Evolutionary conservation across 345 rosid genomes (phyloP).

Genomic region (Trapa incisa): DNA sequence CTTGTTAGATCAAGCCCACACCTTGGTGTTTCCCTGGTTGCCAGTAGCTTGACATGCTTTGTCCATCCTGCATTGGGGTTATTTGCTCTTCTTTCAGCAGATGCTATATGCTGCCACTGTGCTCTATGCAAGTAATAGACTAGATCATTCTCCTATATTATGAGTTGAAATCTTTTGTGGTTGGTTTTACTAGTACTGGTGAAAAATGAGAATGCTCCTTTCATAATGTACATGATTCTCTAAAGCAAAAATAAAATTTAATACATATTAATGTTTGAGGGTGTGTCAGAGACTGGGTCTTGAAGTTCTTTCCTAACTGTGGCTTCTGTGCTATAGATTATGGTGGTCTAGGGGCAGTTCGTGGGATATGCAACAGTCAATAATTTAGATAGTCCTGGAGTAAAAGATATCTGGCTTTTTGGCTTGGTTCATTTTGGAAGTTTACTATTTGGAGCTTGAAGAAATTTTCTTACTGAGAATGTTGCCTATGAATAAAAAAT

Average conservation of each 20-base stretch:
- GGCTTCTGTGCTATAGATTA: background rate
- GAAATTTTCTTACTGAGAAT: background rate
- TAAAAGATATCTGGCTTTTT: background rate
- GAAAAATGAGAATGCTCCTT: background rate
- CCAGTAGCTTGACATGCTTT: constrained; percentile 50
- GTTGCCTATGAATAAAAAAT: background rate
- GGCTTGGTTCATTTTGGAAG: background rate
- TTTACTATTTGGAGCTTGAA: background rate
- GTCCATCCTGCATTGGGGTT: constrained; percentile 92
- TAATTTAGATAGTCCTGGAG: background rate
- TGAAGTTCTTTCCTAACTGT: background rate
- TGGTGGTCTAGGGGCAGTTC: background rate
- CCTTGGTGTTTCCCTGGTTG: constrained; percentile 37
- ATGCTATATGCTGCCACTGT: constrained; percentile 62
- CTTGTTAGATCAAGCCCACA: constrained; percentile 49
- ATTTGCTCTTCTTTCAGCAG: constrained; percentile 43
- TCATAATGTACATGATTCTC: background rate
- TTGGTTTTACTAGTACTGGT: background rate
- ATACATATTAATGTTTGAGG: background rate
- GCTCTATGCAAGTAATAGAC: constrained; percentile 55
- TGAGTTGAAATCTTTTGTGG: background rate
- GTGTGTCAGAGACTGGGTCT: background rate
- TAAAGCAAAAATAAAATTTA: background rate
- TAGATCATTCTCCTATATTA: background rate
- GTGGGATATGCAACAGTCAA: background rate